phyloP scores from a whole-genome alignment of 169 alveolate species.

The Cryptosporidium ubiquitum region DNA sequence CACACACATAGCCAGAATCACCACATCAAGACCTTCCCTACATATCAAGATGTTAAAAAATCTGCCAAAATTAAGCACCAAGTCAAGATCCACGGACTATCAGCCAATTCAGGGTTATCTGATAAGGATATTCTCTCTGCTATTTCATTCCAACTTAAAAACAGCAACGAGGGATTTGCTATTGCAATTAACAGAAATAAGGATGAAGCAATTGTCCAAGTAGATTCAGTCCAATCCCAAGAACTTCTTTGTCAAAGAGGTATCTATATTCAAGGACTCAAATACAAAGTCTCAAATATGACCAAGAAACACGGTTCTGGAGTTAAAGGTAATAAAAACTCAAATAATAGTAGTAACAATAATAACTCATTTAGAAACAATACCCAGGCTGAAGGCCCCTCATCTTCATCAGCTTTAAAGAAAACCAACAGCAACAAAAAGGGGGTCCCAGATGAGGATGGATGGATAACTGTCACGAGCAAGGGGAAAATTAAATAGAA shows the following conservation, averaged over 20 bases:
- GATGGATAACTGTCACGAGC: slow-evolving; percentile 62
- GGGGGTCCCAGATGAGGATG: slow-evolving; percentile 41
- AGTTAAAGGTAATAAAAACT: not conserved
- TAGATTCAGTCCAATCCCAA: slow-evolving; percentile 53
- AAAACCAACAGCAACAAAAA: not conserved
- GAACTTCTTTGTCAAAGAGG: slow-evolving; percentile 66
- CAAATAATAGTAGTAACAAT: too few species aligned
- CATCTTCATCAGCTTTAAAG: not conserved
- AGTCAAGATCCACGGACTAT: slow-evolving; percentile 31
- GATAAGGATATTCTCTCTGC: slow-evolving; percentile 64
- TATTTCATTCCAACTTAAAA: slow-evolving; percentile 41
- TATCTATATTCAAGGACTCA: slow-evolving; percentile 49
- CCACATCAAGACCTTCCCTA: slow-evolving; percentile 32
- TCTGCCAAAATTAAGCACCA: slow-evolving; percentile 26
- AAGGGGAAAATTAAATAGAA: slow-evolving; percentile 7
- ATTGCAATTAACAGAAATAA: slow-evolving; percentile 48
- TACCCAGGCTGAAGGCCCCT: not conserved
- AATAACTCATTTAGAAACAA: not conserved
- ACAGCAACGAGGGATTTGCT: slow-evolving; percentile 55
- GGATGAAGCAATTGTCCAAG: slow-evolving; percentile 45
- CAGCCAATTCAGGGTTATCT: not conserved
- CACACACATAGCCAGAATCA: not conserved
- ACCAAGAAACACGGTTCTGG: slow-evolving; percentile 2
- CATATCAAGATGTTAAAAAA: slow-evolving; percentile 29
- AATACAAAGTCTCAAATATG: slow-evolving; percentile 22